Percentiles rank a stretch among this genome's conserved stretches.
These are phyloP conservation scores for Phytophthora pseudosyringae DNA, from an alignment of 352 stramenopile species.

Conservation along the genomic window DNA sequence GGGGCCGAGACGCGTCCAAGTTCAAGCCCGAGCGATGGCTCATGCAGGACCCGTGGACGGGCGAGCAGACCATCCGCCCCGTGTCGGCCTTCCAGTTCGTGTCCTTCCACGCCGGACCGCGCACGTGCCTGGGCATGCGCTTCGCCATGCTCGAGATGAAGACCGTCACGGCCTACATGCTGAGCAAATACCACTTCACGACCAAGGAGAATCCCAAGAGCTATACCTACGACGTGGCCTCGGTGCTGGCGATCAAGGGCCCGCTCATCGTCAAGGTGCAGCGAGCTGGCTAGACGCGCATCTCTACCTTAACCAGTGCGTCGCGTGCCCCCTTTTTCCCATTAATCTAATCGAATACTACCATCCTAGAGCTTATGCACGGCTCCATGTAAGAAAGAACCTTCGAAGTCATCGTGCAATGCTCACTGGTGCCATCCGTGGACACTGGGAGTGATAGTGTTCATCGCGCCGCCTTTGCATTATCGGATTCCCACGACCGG, in stretches of 20 bases:
- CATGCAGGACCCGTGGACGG: slow-evolving; percentile 38
- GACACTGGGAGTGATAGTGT: not conserved
- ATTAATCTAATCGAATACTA: slow-evolving; percentile 34
- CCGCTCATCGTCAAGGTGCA: slow-evolving; percentile 42
- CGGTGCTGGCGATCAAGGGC: slow-evolving; percentile 41
- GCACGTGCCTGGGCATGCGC: slow-evolving; percentile 42
- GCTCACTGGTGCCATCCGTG: slow-evolving; percentile 5
- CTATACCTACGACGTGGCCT: slow-evolving; percentile 49
- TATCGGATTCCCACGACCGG: slow-evolving; percentile 20
- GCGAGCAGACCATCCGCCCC: slow-evolving; percentile 30
- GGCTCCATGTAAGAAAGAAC: not conserved
- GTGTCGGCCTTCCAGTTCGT: slow-evolving; percentile 46
- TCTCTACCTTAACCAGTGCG: not conserved
- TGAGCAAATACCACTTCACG: slow-evolving; percentile 54
- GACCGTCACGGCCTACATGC: slow-evolving; percentile 31
- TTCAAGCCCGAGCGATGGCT: slow-evolving; percentile 75
- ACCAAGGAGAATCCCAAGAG: slow-evolving; percentile 47
- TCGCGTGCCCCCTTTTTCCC: slow-evolving; percentile 1
- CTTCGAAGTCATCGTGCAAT: not conserved
- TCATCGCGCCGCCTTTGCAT: slow-evolving; percentile 5
- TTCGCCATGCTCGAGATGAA: slow-evolving; percentile 67
- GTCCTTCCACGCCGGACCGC: slow-evolving; percentile 42
- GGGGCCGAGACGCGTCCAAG: slow-evolving; percentile 59
- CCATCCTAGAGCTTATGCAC: not conserved
- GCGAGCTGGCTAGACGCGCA: slow-evolving; percentile 25